Evolutionary conservation across 768 basidiomycete species (phyloP), one percentile per base, ranked within the genome.

Genomic region (Ephemerocybe angulata): DNA sequence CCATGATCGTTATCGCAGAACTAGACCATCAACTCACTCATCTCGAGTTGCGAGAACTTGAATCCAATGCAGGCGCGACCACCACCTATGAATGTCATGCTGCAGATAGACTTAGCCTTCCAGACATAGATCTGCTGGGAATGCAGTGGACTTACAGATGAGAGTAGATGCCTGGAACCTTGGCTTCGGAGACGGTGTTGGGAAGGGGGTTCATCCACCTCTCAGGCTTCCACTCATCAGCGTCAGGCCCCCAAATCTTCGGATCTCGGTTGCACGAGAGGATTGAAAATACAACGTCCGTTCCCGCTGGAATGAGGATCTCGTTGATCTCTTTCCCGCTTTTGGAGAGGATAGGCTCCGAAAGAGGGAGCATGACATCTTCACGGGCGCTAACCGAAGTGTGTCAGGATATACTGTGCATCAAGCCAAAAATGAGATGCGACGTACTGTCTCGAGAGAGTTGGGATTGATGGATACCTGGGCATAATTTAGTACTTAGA

Each of bases 1-100:
- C 38, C 10, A n/a, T n/a, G n/a, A n/a, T n/a, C n/a, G n/a, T n/a
- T n/a, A n/a, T n/a, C 10, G 38, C 15, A 19, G n/a, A 7, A 19
- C 15, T 6, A n/a, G 21, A 41, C 7, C 33, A 35, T 8, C 33
- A 7, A 69, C 73, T 22, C 57, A 79, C 78, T 79, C 64, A 77
- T 75, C 58, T 79, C 78, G 4, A 80, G 63, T 56, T 78, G 70
- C 1, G 77, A 69, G 64, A 81, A 79, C 60, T 79, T 78, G 65
- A 79, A 76, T 1, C 76, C 78, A 29, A 78, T 75, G 68, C 77
- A 78, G 7, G 75, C 67, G 24, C 77, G 63, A 8, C 69, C 67
- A 17, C 78, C 78, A 30, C 70, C 76, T 10, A 74, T 53, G 62
- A 77, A 80, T 1, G 77, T 77, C 73, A 77, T 73, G 27, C 76